phyloP scores from a whole-genome alignment of 2,329 filamentous ascomycete species.

The Colletotrichum camelliae region DNA sequence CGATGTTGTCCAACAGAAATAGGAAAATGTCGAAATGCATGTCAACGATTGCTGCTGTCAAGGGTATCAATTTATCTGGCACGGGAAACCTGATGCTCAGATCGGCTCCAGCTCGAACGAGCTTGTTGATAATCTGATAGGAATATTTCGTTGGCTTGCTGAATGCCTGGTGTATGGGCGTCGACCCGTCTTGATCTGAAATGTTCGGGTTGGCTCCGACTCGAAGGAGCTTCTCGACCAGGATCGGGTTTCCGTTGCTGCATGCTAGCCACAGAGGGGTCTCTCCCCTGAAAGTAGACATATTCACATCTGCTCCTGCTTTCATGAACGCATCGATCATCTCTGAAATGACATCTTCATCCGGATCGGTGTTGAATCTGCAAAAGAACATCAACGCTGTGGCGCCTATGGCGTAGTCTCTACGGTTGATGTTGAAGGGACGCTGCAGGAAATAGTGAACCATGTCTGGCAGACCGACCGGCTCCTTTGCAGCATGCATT shows the following conservation, averaged over 20 bases:
- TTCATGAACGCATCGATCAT: constrained; percentile 15
- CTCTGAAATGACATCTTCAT: not conserved
- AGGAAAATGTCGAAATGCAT: constrained; percentile 22
- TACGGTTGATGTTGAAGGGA: constrained; percentile 16
- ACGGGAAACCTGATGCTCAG: not conserved
- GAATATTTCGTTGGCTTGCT: not conserved
- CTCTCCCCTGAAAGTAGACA: constrained; percentile 7
- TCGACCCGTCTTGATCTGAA: constrained; percentile 2
- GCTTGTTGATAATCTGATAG: not conserved
- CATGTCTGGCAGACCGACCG: constrained; percentile 6
- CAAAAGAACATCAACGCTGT: constrained; percentile 17
- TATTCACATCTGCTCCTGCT: constrained; percentile 19
- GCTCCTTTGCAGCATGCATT: constrained; percentile 21
- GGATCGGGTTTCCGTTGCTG: not conserved
- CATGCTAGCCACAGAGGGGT: constrained; percentile 21
- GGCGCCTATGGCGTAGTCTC: not conserved
- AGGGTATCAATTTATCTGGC: not conserved
- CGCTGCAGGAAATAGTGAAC: constrained; percentile 20
- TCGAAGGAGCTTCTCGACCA: constrained; percentile 20
- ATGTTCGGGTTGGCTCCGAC: constrained; percentile 20
- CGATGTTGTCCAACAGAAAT: not conserved
- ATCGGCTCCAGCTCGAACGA: not conserved
- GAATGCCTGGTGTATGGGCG: constrained; percentile 5
- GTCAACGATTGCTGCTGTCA: constrained; percentile 17
- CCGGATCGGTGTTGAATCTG: not conserved